Conservation (phyloP, 345 rosid genomes). For the Zanthoxylum bungeanum region DNA sequence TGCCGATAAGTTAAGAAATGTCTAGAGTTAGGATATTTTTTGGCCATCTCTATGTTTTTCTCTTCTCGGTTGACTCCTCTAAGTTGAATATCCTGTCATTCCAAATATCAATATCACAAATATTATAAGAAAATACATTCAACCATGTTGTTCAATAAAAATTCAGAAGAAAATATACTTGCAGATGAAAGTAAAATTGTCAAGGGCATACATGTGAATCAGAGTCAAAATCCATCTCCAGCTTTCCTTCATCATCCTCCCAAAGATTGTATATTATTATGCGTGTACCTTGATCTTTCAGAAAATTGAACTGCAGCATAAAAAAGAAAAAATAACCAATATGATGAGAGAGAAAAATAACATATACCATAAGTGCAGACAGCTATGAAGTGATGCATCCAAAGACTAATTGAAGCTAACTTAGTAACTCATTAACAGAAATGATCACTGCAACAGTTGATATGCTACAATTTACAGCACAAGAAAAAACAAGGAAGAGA, state of each 20-base stretch:
- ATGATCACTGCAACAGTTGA: background rate
- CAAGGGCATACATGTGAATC: slow-evolving; percentile 46
- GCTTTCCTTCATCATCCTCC: slow-evolving; percentile 66
- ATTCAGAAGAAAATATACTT: background rate
- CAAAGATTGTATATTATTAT: slow-evolving; percentile 72
- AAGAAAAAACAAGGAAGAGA: background rate
- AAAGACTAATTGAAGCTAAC: background rate
- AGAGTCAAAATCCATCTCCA: slow-evolving; percentile 70
- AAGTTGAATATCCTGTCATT: slow-evolving; percentile 69
- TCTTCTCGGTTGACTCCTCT: slow-evolving; percentile 67
- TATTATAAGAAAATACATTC: background rate
- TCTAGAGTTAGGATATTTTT: slow-evolving; percentile 47
- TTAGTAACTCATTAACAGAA: background rate
- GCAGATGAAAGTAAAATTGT: background rate
- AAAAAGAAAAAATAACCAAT: background rate
- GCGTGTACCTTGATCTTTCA: slow-evolving; percentile 54
- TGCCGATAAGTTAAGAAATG: slow-evolving; percentile 66
- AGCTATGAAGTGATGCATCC: background rate
- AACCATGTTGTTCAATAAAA: background rate
- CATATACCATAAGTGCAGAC: background rate
- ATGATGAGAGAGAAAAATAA: background rate
- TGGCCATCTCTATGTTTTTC: slow-evolving; percentile 61
- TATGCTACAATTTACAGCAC: background rate
- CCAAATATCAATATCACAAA: background rate
- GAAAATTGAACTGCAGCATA: slow-evolving; percentile 41